Percentiles rank a stretch among this genome's conserved stretches.
These are phyloP conservation scores for Spathaspora sp. DNA, from an alignment of 1,139 yeast genomes.

Conservation along the genomic window DNA sequence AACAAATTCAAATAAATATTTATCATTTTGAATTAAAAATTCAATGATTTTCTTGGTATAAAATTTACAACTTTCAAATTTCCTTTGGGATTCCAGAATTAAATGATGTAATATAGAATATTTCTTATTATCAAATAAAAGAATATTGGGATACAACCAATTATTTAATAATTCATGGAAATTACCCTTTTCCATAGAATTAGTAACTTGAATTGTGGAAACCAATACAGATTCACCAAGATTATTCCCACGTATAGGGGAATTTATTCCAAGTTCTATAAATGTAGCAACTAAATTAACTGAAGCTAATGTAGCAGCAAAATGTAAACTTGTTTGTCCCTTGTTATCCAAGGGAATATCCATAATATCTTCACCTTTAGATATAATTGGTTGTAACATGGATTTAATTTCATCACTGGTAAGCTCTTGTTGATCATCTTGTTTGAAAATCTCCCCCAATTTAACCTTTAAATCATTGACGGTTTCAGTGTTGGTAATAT, in stretches of 20 bases:
- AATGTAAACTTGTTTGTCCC: conserved; percentile 49
- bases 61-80: conserved; percentile 49
- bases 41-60: conserved; percentile 77
- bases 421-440: conserved; percentile 34
- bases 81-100: conserved; percentile 27
- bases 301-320: conserved; percentile 46
- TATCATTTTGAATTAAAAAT: conserved; percentile 62
- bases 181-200: conserved; percentile 47
- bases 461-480: conserved; percentile 57
- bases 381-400: conserved; percentile 22
- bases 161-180: conserved; percentile 31
- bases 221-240: conserved; percentile 44
- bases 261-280: conserved; percentile 35
- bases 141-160: conserved; percentile 40
- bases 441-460: conserved; percentile 48
- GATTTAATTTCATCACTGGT: conserved; percentile 34
- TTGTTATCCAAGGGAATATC: conserved; percentile 43
- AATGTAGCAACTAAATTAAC: conserved; percentile 36
- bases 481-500: conserved; percentile 26
- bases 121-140: conserved; percentile 35
- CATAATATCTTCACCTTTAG: conserved; percentile 15
- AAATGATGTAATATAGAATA: conserved; percentile 41
- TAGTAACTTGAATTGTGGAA: conserved; percentile 43
- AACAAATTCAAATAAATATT: conserved; percentile 61
- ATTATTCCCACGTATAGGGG: conserved; percentile 43